Base-by-base conservation (phyloP, 2,329 filamentous ascomycete genomes). In the Cladosporium sp. region DNA sequence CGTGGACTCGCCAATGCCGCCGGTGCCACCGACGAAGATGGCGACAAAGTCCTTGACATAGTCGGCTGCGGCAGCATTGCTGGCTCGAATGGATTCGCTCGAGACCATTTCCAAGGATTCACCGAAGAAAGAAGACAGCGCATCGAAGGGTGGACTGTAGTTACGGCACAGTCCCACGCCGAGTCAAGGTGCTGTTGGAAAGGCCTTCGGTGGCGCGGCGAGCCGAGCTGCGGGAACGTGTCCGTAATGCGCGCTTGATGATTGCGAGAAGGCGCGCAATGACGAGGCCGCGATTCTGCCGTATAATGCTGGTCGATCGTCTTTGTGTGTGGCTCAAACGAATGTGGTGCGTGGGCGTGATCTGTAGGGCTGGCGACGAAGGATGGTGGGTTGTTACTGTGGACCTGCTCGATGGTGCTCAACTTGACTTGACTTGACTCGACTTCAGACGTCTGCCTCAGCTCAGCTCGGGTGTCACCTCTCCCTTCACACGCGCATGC, bases 1-100 rank as follows among this genome's bases (percentile, higher is more conserved):
- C 15, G 77, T 78, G 59, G 70, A 74, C 62, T 75, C 71, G 28
- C 75, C 75, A 51, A 79, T 78, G 28, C 77, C 77, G 5, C 67
- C 67, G 15, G 76, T 78, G 38, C 75, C 76, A 17, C 77, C 77
- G 5, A 79, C 71, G 61, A 74, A 74, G 25, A 74, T 65, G 25
- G 62, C 65, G 36, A 75, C 73, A 25, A 73, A 62, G n/a, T 65
- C 68, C 6, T 64, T 43, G 25, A 73, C 56, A 15, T 50, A 43
- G 45, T 69, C 65, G 17, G 62, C 68, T 54, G 68, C 55, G n/a
- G 64, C 61, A 47, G 43, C 43, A 59, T 73, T 74, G 28, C 67
- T 65, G 47, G 66, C 64, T 58, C 70, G 69, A 15, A 73, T 57
- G n/a, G 63, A 60, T 20, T 70, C 66, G 56, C 70, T 66, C n/a